Conservation (phyloP, 164 flowering plant species). For the Paratinospora sagittata region DNA sequence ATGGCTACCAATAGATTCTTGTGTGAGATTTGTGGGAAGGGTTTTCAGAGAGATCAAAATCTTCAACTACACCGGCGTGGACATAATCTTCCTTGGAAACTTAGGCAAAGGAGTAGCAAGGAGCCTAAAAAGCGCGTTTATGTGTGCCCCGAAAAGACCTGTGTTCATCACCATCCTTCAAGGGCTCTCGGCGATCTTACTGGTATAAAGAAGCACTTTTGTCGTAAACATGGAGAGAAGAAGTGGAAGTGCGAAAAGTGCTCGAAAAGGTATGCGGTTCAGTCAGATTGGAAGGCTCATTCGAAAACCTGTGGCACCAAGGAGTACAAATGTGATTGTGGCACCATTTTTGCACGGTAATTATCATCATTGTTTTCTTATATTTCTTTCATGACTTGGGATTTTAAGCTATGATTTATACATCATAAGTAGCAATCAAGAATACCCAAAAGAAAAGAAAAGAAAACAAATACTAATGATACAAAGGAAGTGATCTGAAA, state of each 20-base stretch:
- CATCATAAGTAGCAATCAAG: not conserved
- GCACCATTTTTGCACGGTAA: constrained; percentile 85
- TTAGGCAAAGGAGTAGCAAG: constrained; percentile 69
- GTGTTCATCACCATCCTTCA: constrained; percentile 85
- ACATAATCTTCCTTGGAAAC: too few relatives aligned
- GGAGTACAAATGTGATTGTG: constrained; percentile 91
- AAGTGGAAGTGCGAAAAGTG: constrained; percentile 99
- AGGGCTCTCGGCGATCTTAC: constrained; percentile 96
- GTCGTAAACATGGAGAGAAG: constrained; percentile 94
- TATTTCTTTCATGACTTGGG: not conserved
- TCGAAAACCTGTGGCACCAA: constrained; percentile 88
- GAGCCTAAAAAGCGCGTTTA: constrained; percentile 74
- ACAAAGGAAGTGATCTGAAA: not conserved
- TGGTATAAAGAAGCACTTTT: constrained; percentile 90
- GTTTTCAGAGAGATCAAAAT: constrained; percentile 92
- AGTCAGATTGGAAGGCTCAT: constrained; percentile 94
- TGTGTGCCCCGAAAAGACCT: constrained; percentile 81
- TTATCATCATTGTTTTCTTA: not conserved
- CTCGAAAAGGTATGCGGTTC: constrained; percentile 86
- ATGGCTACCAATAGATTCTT: constrained; percentile 94
- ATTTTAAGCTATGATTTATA: too few relatives aligned
- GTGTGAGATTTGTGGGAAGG: constrained; percentile 94
- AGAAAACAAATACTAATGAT: not conserved
- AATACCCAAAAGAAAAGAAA: too few relatives aligned
- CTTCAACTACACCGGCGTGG: constrained; percentile 85